A percentile compares a stretch with the other conserved stretches of the same genome.
These are phyloP conservation scores for Hypoxylon intermedium DNA, from an alignment of 495 filamentous ascomycete species.

Conservation along the genomic window DNA sequence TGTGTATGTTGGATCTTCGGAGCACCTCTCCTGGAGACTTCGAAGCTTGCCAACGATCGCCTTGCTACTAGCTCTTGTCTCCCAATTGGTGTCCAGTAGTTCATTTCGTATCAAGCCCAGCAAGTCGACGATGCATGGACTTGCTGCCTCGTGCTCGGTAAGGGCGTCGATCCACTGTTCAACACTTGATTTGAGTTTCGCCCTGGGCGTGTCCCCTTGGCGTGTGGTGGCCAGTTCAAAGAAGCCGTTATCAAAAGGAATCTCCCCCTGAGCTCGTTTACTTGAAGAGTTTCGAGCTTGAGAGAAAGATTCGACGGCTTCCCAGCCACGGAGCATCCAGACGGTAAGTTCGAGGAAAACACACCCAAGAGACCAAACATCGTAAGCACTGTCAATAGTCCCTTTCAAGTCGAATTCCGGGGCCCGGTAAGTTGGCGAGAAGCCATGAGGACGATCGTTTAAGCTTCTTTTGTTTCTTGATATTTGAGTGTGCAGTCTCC, in stretches of 20 bases:
- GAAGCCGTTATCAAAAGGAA: constrained; percentile 2
- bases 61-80: constrained; percentile 9
- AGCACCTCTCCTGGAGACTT: constrained; percentile 9
- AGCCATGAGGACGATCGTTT: constrained; percentile 3
- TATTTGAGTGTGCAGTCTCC: background rate
- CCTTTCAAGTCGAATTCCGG: constrained; percentile 29
- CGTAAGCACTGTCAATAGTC: constrained; percentile 24
- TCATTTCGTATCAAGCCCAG: constrained; percentile 1
- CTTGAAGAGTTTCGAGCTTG: constrained; percentile 9
- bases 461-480: background rate
- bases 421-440: constrained; percentile 26
- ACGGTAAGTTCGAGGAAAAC: constrained; percentile 35
- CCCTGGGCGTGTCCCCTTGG: background rate
- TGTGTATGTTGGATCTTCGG: constrained; percentile 16
- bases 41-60: constrained; percentile 16
- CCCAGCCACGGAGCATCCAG: constrained; percentile 36
- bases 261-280: background rate
- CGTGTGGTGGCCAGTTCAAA: background rate
- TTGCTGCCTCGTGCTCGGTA: background rate
- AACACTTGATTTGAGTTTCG: constrained; percentile 12
- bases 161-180: constrained; percentile 8
- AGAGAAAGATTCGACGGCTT: constrained; percentile 23
- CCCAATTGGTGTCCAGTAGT: constrained; percentile 13
- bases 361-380: constrained; percentile 44
- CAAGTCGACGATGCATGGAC: constrained; percentile 2